Evolutionary conservation across 208 protist species (phyloP).

Genomic region (Leishmania aethiopica): DNA sequence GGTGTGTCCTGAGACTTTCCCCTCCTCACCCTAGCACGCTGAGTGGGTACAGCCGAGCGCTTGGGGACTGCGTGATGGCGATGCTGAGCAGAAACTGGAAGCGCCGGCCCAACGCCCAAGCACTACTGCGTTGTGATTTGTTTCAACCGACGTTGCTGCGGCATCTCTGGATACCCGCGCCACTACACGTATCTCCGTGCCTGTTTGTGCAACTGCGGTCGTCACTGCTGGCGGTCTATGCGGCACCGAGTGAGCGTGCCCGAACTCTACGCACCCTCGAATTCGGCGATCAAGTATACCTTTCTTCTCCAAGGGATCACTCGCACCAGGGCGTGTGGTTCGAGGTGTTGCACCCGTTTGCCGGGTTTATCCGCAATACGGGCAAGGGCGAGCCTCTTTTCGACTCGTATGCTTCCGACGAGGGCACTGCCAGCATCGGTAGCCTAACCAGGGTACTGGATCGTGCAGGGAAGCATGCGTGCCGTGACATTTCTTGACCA

Average conservation of each 20-base stretch:
- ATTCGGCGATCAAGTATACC: slow-evolving; percentile 47
- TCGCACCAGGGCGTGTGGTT: slow-evolving; percentile 28
- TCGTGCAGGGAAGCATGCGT: not conserved
- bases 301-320: not conserved
- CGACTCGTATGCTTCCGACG: not conserved
- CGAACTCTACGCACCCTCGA: slow-evolving; percentile 19
- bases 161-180: slow-evolving; percentile 39
- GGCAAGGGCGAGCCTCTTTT: not conserved
- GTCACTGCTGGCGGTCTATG: slow-evolving; percentile 35
- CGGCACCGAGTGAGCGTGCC: slow-evolving; percentile 25
- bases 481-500: not conserved
- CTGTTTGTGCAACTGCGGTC: slow-evolving; percentile 38
- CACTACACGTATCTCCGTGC: slow-evolving; percentile 25
- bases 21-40: slow-evolving; percentile 41
- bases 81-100: slow-evolving; percentile 66
- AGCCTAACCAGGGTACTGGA: not conserved
- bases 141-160: slow-evolving; percentile 39
- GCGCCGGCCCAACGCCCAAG: slow-evolving; percentile 45
- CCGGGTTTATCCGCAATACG: slow-evolving; percentile 26
- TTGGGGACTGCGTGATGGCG: slow-evolving; percentile 65
- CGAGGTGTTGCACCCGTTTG: slow-evolving; percentile 45
- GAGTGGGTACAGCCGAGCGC: slow-evolving; percentile 34
- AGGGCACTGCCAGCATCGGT: not conserved
- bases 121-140: slow-evolving; percentile 42
- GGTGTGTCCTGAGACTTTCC: slow-evolving; percentile 16